phyloP scores from a whole-genome alignment of 2,329 filamentous ascomycete species.

The Cercospora sojina region DNA sequence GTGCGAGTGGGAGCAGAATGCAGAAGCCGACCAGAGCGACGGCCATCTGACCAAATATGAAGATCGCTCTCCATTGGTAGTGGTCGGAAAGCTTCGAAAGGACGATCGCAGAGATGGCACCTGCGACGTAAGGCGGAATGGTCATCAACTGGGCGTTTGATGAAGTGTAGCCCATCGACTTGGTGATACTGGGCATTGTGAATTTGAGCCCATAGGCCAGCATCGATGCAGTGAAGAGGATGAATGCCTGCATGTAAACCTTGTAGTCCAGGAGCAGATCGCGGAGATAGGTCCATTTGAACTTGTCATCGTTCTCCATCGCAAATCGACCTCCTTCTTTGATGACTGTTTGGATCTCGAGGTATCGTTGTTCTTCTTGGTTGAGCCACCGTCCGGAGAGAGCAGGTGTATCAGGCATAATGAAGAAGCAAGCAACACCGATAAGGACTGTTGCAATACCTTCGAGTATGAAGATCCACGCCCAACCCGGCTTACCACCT shows the following conservation, averaged over 20 bases:
- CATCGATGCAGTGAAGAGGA: conserved; percentile 5
- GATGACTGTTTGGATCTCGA: conserved; percentile 19
- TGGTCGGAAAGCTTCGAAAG: background rate
- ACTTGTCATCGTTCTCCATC: conserved; percentile 26
- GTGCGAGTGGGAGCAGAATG: background rate
- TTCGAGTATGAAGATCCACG: background rate
- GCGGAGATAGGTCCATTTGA: conserved; percentile 29
- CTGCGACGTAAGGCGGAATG: background rate
- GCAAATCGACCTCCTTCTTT: conserved; percentile 22
- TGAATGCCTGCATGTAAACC: background rate
- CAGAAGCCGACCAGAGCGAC: background rate
- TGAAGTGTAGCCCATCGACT: background rate
- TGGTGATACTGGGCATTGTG: background rate
- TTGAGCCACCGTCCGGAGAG: background rate
- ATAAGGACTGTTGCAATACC: background rate
- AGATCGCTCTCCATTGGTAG: background rate
- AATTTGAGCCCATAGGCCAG: background rate
- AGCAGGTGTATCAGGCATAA: background rate
- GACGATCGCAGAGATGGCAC: background rate
- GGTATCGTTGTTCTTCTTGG: background rate
- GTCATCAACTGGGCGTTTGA: background rate
- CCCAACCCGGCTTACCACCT: background rate
- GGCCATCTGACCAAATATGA: background rate
- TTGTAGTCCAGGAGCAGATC: conserved; percentile 17
- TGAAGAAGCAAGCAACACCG: background rate